Base-by-base conservation (phyloP, 2,329 filamentous ascomycete genomes). In the Cercospora sp. region DNA sequence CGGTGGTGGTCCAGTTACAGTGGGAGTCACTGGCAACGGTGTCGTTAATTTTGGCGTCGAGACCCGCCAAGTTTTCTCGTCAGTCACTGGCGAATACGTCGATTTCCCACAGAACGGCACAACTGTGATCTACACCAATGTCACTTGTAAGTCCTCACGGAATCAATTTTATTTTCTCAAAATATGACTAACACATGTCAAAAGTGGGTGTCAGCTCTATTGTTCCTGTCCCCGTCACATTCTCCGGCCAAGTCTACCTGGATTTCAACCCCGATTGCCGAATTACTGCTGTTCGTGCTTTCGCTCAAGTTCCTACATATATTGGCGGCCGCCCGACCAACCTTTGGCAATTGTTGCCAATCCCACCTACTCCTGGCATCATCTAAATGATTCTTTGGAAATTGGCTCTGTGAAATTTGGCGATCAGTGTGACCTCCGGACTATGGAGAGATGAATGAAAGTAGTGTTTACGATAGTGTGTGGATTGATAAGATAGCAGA, bases 41-140 rank as follows among this genome's bases (percentile, higher is more conserved):
- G 51, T 61, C 8, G 53, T 62, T 3, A 64, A 65, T 23, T 70
- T 70, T 48, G 69, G 48, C 13, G 51, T 28, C 2, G 28, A 13
- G 16, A 66, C 68, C 3, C 67, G 69, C 16, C 65, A 71, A 57
- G 65, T 59, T 6, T 71, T 71, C 60, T 71, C 65, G 12, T 7
- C n/a, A 1, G 68, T 71, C 16, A 71, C 69, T 9, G 68, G 69
- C 10, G 20, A 62, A 40, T 71, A 71, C 31, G 61, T 30, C 18
- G 66, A 69, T 16, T 69, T 65, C 36, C 58, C 63, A 1, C 26
- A 60, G 3, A 64, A 69, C 18, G 65, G 65, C 26, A 72, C 68
- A 0, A 70, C 70, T 8, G 63, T 72, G 13, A 72, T 72, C 31
- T 45, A 68, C 51, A 72, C 67, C n/a, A 66, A 69, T n/a, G 67